Evolutionary conservation across 106 monocot genomes (phyloP).

Genomic region (Dactylorhiza incarnata): DNA sequence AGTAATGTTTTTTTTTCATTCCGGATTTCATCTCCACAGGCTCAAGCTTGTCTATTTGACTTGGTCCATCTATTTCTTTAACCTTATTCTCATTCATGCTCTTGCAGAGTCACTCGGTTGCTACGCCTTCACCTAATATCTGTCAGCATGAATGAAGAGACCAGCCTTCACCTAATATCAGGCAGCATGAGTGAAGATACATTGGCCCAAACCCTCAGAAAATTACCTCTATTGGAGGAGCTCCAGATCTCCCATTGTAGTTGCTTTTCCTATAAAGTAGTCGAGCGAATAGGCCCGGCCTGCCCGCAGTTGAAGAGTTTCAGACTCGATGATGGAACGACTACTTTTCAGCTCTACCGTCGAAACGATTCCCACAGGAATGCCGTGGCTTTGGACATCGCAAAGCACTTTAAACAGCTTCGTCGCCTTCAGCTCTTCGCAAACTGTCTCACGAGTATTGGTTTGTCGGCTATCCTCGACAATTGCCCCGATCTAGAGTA

Average conservation of each 20-base stretch:
- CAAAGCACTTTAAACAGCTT: constrained; percentile 33
- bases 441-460: constrained; percentile 25
- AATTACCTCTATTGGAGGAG: constrained; percentile 28
- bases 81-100: no score
- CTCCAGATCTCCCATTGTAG: constrained; percentile 26
- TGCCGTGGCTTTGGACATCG: constrained; percentile 24
- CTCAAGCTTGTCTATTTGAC: no score
- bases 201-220: constrained; percentile 14
- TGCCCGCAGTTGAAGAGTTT: constrained; percentile 36
- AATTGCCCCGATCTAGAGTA: constrained; percentile 36
- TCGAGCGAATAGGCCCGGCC: constrained; percentile 18
- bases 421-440: constrained; percentile 31
- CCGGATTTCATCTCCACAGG: no score
- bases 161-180: constrained; percentile 26
- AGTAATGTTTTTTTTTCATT: no score
- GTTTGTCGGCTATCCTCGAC: constrained; percentile 32
- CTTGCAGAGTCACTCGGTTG: constrained; percentile 24
- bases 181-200: constrained; percentile 20
- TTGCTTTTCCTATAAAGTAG: constrained; percentile 8
- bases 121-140: constrained; percentile 25
- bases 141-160: constrained; percentile 21
- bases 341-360: background rate
- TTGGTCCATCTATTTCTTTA: no score
- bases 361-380: background rate
- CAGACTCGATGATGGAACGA: background rate